These are phyloP conservation scores for Ophiostoma fasciatum DNA, from an alignment of 2,329 filamentous ascomycete genomes.

Conservation along the genomic window DNA sequence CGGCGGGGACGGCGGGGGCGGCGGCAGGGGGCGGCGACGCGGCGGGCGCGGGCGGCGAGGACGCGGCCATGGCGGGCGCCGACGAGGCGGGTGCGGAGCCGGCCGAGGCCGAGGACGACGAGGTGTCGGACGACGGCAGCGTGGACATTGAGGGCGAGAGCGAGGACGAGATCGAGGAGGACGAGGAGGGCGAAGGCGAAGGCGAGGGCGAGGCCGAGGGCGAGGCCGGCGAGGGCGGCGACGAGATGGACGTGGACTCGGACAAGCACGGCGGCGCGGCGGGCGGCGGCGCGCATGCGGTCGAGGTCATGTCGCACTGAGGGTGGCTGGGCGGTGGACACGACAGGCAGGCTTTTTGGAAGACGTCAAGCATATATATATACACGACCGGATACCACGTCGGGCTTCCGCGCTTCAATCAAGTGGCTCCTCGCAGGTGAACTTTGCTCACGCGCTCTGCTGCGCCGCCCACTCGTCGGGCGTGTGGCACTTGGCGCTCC, in stretches of 20 bases:
- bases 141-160: slow-evolving; percentile 25
- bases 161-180: slow-evolving; percentile 23
- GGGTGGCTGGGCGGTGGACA: not conserved
- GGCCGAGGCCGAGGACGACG: slow-evolving; percentile 19
- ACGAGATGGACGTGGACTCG: slow-evolving; percentile 23
- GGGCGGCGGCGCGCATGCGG: slow-evolving; percentile 10
- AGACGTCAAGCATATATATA: too few species aligned
- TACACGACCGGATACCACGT: too few species aligned
- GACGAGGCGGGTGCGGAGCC: slow-evolving; percentile 10
- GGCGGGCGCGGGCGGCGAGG: slow-evolving; percentile 11
- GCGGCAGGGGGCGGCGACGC: slow-evolving; percentile 8
- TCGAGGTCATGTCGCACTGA: slow-evolving; percentile 17
- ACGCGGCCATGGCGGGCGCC: slow-evolving; percentile 20
- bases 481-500: slow-evolving; percentile 88
- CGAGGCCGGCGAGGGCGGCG: slow-evolving; percentile 17
- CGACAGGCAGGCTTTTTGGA: too few species aligned
- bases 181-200: slow-evolving; percentile 16
- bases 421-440: too few species aligned
- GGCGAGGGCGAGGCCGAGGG: too few species aligned
- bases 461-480: slow-evolving; percentile 76
- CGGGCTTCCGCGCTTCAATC: too few species aligned
- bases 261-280: slow-evolving; percentile 12
- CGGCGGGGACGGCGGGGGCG: slow-evolving; percentile 14
- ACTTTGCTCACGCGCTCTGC: not conserved
- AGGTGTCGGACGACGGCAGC: slow-evolving; percentile 24